Evolutionary conservation across 371 early-diverging fungal genomes (phyloP), one percentile per base, ranked within the genome.

Genomic region (Parasitella parasitica): DNA sequence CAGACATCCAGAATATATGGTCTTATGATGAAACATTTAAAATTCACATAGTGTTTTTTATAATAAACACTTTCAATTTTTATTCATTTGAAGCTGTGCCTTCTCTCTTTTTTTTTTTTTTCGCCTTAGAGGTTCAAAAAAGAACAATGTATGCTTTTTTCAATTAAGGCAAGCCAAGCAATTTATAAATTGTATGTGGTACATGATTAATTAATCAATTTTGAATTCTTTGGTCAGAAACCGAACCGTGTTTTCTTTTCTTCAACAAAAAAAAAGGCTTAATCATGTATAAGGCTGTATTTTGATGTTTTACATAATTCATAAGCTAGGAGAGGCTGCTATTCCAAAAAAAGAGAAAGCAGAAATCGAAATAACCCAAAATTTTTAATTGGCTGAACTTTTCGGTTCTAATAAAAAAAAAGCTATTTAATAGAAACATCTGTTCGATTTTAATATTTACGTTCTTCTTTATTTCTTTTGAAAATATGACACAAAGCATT

Each of bases 291-390:
- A 36, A 0, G 9, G 3, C 15, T n/a, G n/a, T n/a, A n/a, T n/a
- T n/a, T n/a, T n/a, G n/a, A n/a, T n/a, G n/a, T n/a, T n/a, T n/a
- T n/a, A n/a, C n/a, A n/a, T n/a, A n/a, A n/a, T n/a, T n/a, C n/a
- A n/a, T n/a, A n/a, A n/a, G 50, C 50, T 30, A 50, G 30, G 30
- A 50, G 50, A 50, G 50, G 50, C 50, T 30, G 50, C 18, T 50
- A n/a, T 16, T 28, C 30, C 3, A 16, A 50, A 30, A 28, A 26
- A 49, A n/a, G 11, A 30, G 12, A 49, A 6, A 49, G n/a, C 27
- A 50, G 28, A 28, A 28, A 28, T 28, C 16, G 27, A 28, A 50
- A 22, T 50, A 4, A 15, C 30, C 28, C 28, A 50, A 50, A 26
- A 28, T 8, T 50, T 50, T 50, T 30, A 50, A 30, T 30, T 50